Percentiles rank a stretch among this genome's conserved stretches.
These are phyloP conservation scores for Suillus hirtellus DNA, from an alignment of 768 basidiomycete genomes.

Conservation along the genomic window DNA sequence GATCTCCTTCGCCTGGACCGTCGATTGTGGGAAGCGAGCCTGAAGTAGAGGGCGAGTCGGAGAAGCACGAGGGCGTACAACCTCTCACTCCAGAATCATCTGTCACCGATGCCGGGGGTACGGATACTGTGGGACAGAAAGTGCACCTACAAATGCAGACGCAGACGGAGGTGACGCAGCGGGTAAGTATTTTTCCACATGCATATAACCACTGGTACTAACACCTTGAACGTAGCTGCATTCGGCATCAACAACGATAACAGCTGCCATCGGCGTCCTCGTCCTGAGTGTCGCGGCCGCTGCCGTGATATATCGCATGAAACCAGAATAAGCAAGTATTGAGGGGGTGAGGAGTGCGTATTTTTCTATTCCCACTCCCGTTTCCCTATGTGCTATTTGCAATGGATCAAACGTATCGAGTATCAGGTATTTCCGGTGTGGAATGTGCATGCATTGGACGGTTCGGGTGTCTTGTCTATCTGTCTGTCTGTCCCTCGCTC, in stretches of 20 bases:
- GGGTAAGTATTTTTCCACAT: constrained; percentile 25
- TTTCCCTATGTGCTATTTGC: constrained; percentile 8
- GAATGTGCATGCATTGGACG: constrained; percentile 9
- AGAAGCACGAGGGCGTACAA: constrained; percentile 19
- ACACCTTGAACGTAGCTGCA: constrained; percentile 20
- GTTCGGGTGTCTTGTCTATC: constrained; percentile 1
- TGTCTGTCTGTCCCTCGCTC: neutral
- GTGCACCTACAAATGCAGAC: constrained; percentile 1
- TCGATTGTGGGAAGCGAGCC: constrained; percentile 33
- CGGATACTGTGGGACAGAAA: neutral
- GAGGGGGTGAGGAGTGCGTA: constrained; percentile 5
- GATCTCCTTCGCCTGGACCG: constrained; percentile 28
- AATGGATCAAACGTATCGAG: constrained; percentile 4
- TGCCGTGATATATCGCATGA: constrained; percentile 73
- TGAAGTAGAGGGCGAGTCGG: constrained; percentile 23
- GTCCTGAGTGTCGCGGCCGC: constrained; percentile 68
- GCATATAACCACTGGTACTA: constrained; percentile 12
- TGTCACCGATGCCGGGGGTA: constrained; percentile 25
- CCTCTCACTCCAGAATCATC: constrained; percentile 33
- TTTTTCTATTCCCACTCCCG: neutral
- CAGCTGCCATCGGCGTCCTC: constrained; percentile 61
- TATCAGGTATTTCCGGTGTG: neutral
- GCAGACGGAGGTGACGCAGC: constrained; percentile 22
- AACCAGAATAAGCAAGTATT: constrained; percentile 35
- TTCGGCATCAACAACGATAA: constrained; percentile 35